Conservation (phyloP, 345 rosid species). For the Gossypium turneri region DNA sequence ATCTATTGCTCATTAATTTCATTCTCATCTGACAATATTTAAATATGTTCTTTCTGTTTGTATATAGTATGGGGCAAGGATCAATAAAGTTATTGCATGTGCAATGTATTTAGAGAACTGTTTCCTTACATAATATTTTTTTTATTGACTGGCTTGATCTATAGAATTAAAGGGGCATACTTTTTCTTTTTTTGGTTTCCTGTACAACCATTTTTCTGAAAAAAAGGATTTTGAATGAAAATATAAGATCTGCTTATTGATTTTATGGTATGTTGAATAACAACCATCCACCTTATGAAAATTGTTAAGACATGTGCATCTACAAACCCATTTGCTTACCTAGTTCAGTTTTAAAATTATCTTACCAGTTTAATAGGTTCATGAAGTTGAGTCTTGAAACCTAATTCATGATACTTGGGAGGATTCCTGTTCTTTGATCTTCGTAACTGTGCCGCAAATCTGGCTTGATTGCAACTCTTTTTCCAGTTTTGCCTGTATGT, state of each 20-base stretch:
- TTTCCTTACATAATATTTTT: background rate
- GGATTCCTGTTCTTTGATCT: background rate
- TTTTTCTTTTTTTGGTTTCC: background rate
- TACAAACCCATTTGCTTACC: background rate
- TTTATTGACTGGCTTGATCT: background rate
- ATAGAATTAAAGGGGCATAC: background rate
- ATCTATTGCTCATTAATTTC: background rate
- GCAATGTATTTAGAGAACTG: background rate
- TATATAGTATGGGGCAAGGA: background rate
- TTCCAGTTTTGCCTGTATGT: slow-evolving; percentile 12
- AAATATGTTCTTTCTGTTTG: background rate
- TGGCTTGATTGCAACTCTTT: slow-evolving; percentile 5
- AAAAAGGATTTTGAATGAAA: background rate
- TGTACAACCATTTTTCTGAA: background rate
- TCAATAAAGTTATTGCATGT: slow-evolving; percentile 1
- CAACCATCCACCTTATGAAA: background rate
- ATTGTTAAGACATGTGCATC: background rate
- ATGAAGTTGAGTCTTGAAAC: slow-evolving; percentile 7
- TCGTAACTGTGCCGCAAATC: background rate
- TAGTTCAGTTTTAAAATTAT: background rate
- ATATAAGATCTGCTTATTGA: background rate
- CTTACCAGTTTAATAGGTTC: background rate
- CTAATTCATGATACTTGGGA: background rate
- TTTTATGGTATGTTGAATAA: background rate
- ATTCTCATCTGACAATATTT: background rate